Base-by-base conservation (phyloP, 768 basidiomycete species). In the Lactarius sp. region DNA sequence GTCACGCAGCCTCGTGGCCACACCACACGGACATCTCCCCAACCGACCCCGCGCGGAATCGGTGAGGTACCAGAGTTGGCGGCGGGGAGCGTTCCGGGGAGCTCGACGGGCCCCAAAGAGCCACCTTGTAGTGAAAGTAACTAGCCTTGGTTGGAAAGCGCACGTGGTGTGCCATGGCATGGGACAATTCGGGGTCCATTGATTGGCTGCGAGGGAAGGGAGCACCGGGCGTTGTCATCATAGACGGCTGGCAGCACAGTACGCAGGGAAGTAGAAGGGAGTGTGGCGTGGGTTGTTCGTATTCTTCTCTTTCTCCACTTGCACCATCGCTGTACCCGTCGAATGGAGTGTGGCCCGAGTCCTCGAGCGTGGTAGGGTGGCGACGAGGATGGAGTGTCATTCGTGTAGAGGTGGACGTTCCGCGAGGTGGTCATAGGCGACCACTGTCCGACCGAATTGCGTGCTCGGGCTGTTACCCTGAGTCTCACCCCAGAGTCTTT, bases 121-220 rank as follows among this genome's bases (percentile, higher is more conserved):
- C 58, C 51, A 62, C 57, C 7, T 50, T 57, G n/a, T 49, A 59
- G n/a, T 61, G 59, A 13, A 66, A 27, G 31, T 64, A 60, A 10
- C 56, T 58, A 10, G 50, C 33, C 18, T 33, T 31, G 14, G 47
- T 36, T 13, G 75, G 71, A 60, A 81, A 82, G 27, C 74, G 78
- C 20, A 82, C 78, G 62, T 74, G 80, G 42, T 74, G 75, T 56
- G 64, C 72, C 33, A 70, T 69, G 42, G 42, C 42, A 16, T 42
- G 22, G 34, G 42, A 10, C 16, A 84, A 83, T 37, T 84, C 75
- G 12, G 84, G 76, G n/a, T n/a, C 53, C 63, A 60, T 55, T 27
- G 88, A 88, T 0, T 83, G 80, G 0, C 90, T 89, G 10, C 88
- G 84, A 5, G 88, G 83, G 70, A 85, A 89, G 12, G 92, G 81